phyloP scores from a whole-genome alignment of 495 filamentous ascomycete genomes.

The Trichoderma reesei region DNA sequence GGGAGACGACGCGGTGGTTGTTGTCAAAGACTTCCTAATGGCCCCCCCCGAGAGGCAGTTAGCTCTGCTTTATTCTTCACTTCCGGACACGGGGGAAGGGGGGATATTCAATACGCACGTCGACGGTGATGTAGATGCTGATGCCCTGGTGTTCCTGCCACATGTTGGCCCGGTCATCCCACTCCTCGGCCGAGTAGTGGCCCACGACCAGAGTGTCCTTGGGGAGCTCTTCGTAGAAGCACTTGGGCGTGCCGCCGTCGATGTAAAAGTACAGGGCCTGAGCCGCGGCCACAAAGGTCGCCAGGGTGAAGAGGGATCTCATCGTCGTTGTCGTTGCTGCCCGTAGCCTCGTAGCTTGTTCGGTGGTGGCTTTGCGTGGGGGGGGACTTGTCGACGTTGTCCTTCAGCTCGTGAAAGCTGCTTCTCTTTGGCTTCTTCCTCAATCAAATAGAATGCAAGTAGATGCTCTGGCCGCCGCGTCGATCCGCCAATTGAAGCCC shows the following conservation, averaged over 20 bases:
- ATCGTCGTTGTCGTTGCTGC: constrained; percentile 26
- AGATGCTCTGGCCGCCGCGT: background rate
- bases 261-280: constrained; percentile 94
- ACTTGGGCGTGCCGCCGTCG: constrained; percentile 70
- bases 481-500: background rate
- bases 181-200: constrained; percentile 76
- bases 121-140: constrained; percentile 81
- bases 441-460: background rate
- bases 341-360: no score
- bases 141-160: constrained; percentile 64
- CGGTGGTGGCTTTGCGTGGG: background rate
- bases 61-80: background rate
- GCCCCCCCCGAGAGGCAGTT: background rate
- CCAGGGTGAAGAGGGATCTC: constrained; percentile 40
- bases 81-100: background rate
- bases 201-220: constrained; percentile 96
- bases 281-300: constrained; percentile 40
- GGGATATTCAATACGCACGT: constrained; percentile 36
- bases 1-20: constrained; percentile 88
- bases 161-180: constrained; percentile 51
- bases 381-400: no score
- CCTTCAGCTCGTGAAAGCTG: background rate
- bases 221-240: constrained; percentile 94
- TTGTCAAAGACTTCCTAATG: constrained; percentile 86
- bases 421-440: background rate